These are phyloP conservation scores for Beverwykella pulmonaria DNA, from an alignment of 495 filamentous ascomycete genomes.

Conservation along the genomic window DNA sequence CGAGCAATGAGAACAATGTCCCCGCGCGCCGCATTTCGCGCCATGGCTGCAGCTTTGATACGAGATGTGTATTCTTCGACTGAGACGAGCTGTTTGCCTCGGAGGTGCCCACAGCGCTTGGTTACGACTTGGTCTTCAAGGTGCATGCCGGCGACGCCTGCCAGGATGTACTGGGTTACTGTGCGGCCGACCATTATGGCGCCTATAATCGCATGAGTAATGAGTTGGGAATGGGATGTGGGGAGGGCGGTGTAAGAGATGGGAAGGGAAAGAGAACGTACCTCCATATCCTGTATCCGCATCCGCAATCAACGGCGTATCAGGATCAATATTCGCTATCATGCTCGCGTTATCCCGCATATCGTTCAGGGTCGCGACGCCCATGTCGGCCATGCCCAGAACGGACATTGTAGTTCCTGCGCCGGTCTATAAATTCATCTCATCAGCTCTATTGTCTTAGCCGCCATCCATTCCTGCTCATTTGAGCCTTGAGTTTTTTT, in stretches of 20 bases:
- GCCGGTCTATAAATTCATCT: constrained; percentile 56
- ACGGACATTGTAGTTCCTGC: constrained; percentile 67
- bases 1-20: constrained; percentile 72
- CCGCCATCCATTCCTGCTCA: no score
- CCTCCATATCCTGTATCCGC: constrained; percentile 56
- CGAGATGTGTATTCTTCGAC: constrained; percentile 57
- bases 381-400: constrained; percentile 67
- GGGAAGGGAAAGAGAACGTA: neutral
- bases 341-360: constrained; percentile 68
- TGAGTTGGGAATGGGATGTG: neutral
- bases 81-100: constrained; percentile 62
- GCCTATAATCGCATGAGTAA: neutral
- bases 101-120: constrained; percentile 55
- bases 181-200: constrained; percentile 63
- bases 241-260: no score
- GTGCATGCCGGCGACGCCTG: constrained; percentile 70
- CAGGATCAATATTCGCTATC: constrained; percentile 64
- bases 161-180: constrained; percentile 65
- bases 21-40: constrained; percentile 52
- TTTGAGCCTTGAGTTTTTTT: no score
- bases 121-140: constrained; percentile 71
- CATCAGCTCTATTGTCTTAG: no score
- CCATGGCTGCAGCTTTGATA: constrained; percentile 50
- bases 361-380: constrained; percentile 65
- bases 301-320: constrained; percentile 67